These are phyloP conservation scores for Gynostemma pentaphyllum DNA, from an alignment of 306 rosid genomes.

Conservation along the genomic window DNA sequence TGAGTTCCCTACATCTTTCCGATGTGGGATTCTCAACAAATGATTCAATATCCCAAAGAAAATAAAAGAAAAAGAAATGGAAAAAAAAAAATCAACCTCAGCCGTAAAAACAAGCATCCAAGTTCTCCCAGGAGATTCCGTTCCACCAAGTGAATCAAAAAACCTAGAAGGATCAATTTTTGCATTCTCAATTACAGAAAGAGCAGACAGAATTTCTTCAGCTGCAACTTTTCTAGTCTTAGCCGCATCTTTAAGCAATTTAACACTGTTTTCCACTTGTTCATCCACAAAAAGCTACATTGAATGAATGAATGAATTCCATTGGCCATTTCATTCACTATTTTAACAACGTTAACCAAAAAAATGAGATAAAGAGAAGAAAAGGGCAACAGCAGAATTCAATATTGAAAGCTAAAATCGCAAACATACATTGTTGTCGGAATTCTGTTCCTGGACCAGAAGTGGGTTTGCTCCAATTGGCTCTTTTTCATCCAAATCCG, in stretches of 20 bases:
- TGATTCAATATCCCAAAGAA: background rate
- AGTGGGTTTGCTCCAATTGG: constrained; percentile 33
- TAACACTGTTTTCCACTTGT: constrained; percentile 69
- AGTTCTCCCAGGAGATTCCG: constrained; percentile 80
- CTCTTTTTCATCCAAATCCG: constrained; percentile 44
- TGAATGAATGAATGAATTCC: too few relatives aligned
- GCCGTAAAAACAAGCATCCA: constrained; percentile 93
- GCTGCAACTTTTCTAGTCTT: constrained; percentile 51
- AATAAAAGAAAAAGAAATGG: background rate
- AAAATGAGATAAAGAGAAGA: too few relatives aligned
- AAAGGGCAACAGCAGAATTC: background rate
- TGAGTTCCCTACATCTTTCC: too few relatives aligned
- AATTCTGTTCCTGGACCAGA: constrained; percentile 20
- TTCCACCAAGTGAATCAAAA: constrained; percentile 67
- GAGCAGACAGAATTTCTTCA: constrained; percentile 62
- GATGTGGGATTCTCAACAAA: too few relatives aligned
- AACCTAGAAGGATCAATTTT: constrained; percentile 65
- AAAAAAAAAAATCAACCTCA: constrained; percentile 33
- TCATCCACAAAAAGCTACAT: constrained; percentile 23
- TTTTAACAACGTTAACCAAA: background rate
- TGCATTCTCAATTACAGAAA: constrained; percentile 65
- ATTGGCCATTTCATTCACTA: background rate
- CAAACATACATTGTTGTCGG: constrained; percentile 30
- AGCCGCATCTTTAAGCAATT: constrained; percentile 69
- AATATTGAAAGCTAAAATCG: background rate